phyloP scores from a whole-genome alignment of 1,139 yeast genomes.

The Suhomyces bribrorum region DNA sequence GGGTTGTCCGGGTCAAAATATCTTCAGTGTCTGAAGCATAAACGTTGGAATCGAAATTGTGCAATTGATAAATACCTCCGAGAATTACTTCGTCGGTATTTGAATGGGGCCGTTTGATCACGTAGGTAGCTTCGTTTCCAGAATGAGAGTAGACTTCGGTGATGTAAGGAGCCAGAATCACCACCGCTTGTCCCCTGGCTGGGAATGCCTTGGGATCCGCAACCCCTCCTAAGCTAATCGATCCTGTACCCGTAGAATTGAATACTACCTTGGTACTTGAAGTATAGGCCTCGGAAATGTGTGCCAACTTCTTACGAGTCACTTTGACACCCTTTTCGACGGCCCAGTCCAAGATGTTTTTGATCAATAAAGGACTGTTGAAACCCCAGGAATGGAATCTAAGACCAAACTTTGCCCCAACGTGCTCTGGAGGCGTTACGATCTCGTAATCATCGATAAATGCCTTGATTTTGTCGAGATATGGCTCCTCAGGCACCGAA shows the following conservation, averaged over 20 bases:
- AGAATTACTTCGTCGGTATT: constrained; percentile 19
- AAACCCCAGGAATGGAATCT: constrained; percentile 24
- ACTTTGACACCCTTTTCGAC: constrained; percentile 14
- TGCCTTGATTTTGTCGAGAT: constrained; percentile 4
- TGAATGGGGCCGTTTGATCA: constrained; percentile 20
- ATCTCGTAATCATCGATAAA: constrained; percentile 9
- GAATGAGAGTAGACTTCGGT: constrained; percentile 14
- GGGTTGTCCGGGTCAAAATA: constrained; percentile 16
- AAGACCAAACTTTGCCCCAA: constrained; percentile 18
- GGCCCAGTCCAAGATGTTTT: constrained; percentile 14
- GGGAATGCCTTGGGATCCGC: constrained; percentile 11
- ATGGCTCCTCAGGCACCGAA: constrained; percentile 1
- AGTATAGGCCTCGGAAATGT: constrained; percentile 13
- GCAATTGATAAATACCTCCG: constrained; percentile 20
- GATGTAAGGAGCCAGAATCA: constrained; percentile 16
- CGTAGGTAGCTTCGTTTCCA: constrained; percentile 17
- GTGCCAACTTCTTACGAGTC: constrained; percentile 10
- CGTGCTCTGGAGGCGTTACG: constrained; percentile 8
- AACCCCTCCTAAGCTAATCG: constrained; percentile 19
- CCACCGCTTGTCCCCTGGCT: constrained; percentile 15
- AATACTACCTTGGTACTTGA: constrained; percentile 15
- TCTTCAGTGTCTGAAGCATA: constrained; percentile 15
- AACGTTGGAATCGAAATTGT: constrained; percentile 17
- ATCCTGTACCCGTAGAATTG: constrained; percentile 22
- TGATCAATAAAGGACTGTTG: constrained; percentile 24